Base-by-base conservation (phyloP, 495 filamentous ascomycete species). In the Penicillium argentinense region DNA sequence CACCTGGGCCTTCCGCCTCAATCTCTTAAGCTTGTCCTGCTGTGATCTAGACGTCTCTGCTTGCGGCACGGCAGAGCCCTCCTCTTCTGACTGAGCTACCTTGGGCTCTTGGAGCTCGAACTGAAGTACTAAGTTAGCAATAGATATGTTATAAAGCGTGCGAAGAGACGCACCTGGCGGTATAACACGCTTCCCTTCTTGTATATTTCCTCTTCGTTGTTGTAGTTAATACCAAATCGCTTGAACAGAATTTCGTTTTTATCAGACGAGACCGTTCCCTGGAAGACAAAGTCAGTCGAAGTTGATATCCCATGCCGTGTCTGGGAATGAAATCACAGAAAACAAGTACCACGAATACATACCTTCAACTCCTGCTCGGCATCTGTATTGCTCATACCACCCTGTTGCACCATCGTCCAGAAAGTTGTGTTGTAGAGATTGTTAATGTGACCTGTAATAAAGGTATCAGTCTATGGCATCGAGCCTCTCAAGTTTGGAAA, bases 351-450 rank as follows among this genome's bases (percentile, higher is more conserved):
- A 23, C 24, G 17, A 19, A n/a, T n/a, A 62, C 69, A 50, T 49
- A 88, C 88, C 60, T 85, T 82, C 21, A 97, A 74, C 39, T 77
- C 79, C 56, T 84, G 76, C 62, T 96, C 93, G 0, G 93, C 93
- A 54, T 88, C 83, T 14, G 78, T 84, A 7, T 77, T 75, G 37
- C 78, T 81, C 73, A 93, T 79, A 0, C 84, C 87, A 0, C 90
- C 91, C 30, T 81, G 70, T 41, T 85, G 78, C 18, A 97, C 84
- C 57, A 97, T 74, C 0, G 84, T 76, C 93, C 93, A 97, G 61
- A 97, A 97, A 0, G 90, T 91, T 1, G 93, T 98, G 58, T 98
- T 98, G 66, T 96, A 97, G 12, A 97, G 76, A 60, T 98, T 98
- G 66, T 98, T 98, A 55, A 98, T 92, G 64, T 98, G 93, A 59